phyloP scores from a whole-genome alignment of 495 filamentous ascomycete genomes.

The Podospora pseudoanserina region DNA sequence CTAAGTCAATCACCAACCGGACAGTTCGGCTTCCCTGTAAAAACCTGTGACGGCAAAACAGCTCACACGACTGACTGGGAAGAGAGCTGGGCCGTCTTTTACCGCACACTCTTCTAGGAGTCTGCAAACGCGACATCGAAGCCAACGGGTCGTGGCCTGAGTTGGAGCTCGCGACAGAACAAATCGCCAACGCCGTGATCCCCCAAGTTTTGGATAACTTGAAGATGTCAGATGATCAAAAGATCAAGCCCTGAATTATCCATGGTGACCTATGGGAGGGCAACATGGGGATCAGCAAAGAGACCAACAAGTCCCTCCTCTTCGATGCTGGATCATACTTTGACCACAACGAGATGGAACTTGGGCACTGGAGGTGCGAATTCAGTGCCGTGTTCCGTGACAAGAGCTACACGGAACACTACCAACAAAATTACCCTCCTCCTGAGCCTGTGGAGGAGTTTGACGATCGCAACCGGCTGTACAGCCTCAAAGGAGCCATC shows the following conservation, averaged over 20 bases:
- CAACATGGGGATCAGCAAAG: constrained; percentile 26
- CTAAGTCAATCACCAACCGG: constrained; percentile 16
- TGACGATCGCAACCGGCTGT: constrained; percentile 10
- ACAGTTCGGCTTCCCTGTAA: constrained; percentile 22
- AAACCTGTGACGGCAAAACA: constrained; percentile 21
- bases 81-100: constrained; percentile 29
- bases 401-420: not conserved
- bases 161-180: constrained; percentile 15
- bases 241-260: constrained; percentile 34
- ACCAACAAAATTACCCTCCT: not conserved
- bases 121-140: constrained; percentile 18
- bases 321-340: constrained; percentile 43
- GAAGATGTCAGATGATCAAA: constrained; percentile 20
- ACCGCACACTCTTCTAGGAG: constrained; percentile 17
- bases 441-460: constrained; percentile 15
- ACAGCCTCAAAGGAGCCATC: constrained; percentile 10
- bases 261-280: constrained; percentile 41
- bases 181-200: constrained; percentile 24
- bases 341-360: constrained; percentile 46
- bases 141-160: constrained; percentile 23
- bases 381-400: constrained; percentile 5
- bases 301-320: constrained; percentile 31
- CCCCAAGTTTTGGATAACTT: constrained; percentile 33
- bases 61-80: constrained; percentile 20
- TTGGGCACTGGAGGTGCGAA: constrained; percentile 31